These are phyloP conservation scores for Chaetomium sp. DNA, from an alignment of 2,329 filamentous ascomycete species.

Conservation along the genomic window DNA sequence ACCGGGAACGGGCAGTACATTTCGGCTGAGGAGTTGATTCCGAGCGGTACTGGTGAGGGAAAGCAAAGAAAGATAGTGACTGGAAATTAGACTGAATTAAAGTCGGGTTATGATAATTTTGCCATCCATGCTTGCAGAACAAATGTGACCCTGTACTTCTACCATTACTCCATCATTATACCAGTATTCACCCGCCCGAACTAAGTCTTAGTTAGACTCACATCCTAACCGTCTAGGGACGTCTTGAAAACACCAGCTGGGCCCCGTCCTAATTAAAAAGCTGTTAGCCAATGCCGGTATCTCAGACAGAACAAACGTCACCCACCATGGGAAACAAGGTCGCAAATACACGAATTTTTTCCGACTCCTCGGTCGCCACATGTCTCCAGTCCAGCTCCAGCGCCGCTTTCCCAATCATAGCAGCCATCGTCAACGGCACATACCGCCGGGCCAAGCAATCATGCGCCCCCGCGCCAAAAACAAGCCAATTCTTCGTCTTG, in stretches of 20 bases:
- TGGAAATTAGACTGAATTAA: not conserved
- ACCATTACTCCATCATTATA: too few species aligned
- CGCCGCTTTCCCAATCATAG: constrained; percentile 84
- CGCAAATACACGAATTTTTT: constrained; percentile 97
- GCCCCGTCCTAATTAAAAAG: constrained; percentile 30
- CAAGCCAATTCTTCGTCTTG: constrained; percentile 90
- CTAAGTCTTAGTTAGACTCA: too few species aligned
- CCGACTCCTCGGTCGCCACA: constrained; percentile 73
- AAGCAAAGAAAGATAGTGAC: not conserved
- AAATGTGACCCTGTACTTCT: too few species aligned
- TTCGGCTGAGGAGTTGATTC: not conserved
- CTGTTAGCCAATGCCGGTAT: constrained; percentile 15
- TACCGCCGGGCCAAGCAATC: constrained; percentile 95
- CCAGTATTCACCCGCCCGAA: too few species aligned
- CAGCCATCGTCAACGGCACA: constrained; percentile 79
- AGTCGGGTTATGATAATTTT: too few species aligned
- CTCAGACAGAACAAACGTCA: constrained; percentile 27
- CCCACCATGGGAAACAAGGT: constrained; percentile 94
- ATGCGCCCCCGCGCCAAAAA: constrained; percentile 92
- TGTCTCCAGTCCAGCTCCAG: constrained; percentile 86
- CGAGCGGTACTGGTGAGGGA: not conserved
- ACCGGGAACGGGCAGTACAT: constrained; percentile 3
- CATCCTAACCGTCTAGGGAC: not conserved
- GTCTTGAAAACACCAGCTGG: constrained; percentile 13
- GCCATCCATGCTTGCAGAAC: too few species aligned